phyloP scores from a whole-genome alignment of 2,329 filamentous ascomycete genomes.

The Chalara sp. region DNA sequence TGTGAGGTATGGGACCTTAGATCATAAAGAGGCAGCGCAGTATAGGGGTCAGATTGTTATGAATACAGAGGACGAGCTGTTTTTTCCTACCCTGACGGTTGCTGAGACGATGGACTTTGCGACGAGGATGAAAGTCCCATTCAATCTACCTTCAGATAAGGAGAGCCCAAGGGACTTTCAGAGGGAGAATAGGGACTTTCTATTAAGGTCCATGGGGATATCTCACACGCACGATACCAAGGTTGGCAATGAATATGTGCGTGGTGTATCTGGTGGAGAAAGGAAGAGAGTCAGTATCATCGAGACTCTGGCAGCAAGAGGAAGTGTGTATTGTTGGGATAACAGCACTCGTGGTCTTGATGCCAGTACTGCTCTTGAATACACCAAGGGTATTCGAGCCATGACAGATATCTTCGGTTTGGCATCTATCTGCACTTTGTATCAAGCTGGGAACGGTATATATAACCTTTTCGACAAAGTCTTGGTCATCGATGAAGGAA shows the following conservation, averaged over 20 bases:
- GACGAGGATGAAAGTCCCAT: slow-evolving; percentile 49
- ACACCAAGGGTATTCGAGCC: slow-evolving; percentile 51
- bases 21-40: slow-evolving; percentile 32
- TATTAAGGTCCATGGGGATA: slow-evolving; percentile 35
- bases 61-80: slow-evolving; percentile 45
- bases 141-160: slow-evolving; percentile 30
- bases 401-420: slow-evolving; percentile 57
- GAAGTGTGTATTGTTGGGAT: slow-evolving; percentile 56
- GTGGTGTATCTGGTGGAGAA: slow-evolving; percentile 56
- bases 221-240: slow-evolving; percentile 48
- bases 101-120: slow-evolving; percentile 47
- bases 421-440: slow-evolving; percentile 56
- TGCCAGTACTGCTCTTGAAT: slow-evolving; percentile 61
- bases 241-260: slow-evolving; percentile 52
- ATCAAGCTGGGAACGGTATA: slow-evolving; percentile 65
- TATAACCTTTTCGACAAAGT: slow-evolving; percentile 67
- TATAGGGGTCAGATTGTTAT: slow-evolving; percentile 52
- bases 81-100: slow-evolving; percentile 44
- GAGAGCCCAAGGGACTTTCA: slow-evolving; percentile 41
- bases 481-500: slow-evolving; percentile 58
- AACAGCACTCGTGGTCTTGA: slow-evolving; percentile 61
- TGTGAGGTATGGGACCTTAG: slow-evolving; percentile 46
- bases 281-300: slow-evolving; percentile 55
- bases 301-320: slow-evolving; percentile 32
- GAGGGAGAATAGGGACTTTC: slow-evolving; percentile 22